A percentile compares a stretch with the other conserved stretches of the same genome.
Conservation (phyloP, 495 filamentous ascomycete species). For the Beverwykella pulmonaria region DNA sequence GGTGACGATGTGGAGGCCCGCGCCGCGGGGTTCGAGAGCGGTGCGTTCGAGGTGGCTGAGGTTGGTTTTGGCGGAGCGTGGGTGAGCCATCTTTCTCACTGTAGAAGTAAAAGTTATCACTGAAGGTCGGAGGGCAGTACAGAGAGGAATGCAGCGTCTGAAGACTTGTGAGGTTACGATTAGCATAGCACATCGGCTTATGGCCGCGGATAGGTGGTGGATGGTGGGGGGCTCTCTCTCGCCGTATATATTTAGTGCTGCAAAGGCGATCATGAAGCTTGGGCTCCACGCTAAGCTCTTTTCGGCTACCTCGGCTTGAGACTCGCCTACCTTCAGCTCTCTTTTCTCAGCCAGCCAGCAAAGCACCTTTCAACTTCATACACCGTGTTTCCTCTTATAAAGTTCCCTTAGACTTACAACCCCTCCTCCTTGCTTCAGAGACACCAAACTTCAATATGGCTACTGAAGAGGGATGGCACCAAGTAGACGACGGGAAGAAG, state of each 20-base stretch:
- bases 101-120: background rate
- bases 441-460: conserved; percentile 2
- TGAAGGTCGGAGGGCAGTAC: too few relatives aligned
- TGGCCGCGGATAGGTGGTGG: background rate
- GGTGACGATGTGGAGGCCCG: conserved; percentile 39
- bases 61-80: conserved; percentile 17
- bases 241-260: background rate
- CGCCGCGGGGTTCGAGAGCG: conserved; percentile 68
- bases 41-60: conserved; percentile 65
- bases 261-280: background rate
- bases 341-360: background rate
- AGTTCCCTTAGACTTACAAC: too few relatives aligned
- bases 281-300: conserved; percentile 1
- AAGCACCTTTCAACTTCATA: background rate
- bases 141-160: background rate
- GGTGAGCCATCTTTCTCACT: conserved; percentile 9
- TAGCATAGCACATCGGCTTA: background rate
- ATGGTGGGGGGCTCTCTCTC: background rate
- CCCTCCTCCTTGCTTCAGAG: background rate
- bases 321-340: conserved; percentile 8
- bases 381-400: background rate
- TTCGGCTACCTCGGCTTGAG: conserved; percentile 12
- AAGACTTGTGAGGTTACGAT: background rate
- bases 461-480: conserved; percentile 44
- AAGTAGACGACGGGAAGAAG: conserved; percentile 58